phyloP scores from a whole-genome alignment of 371 early-diverging fungal species.

The Choanephora cucurbitarum region DNA sequence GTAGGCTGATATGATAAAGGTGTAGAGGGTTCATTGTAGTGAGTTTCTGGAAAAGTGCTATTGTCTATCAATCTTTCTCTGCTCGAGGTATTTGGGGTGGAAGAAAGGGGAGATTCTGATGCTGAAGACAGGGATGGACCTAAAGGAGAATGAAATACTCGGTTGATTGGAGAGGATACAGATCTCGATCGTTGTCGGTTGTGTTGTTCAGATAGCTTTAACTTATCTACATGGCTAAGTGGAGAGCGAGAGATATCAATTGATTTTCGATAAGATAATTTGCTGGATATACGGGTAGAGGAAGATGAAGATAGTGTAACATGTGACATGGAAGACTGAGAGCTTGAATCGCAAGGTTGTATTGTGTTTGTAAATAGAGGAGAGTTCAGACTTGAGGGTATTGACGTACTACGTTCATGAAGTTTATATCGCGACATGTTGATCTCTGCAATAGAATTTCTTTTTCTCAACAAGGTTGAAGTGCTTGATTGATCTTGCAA shows the following conservation, averaged over 20 bases:
- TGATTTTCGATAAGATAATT: slow-evolving; percentile 10
- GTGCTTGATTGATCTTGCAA: slow-evolving; percentile 16
- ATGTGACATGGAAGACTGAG: slow-evolving; percentile 17
- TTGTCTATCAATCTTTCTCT: background rate
- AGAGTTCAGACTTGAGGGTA: background rate
- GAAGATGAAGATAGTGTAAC: slow-evolving; percentile 19
- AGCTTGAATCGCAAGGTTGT: slow-evolving; percentile 4
- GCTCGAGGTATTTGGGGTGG: background rate
- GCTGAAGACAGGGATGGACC: background rate
- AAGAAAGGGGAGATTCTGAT: background rate
- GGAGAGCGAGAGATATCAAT: slow-evolving; percentile 18
- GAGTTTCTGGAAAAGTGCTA: background rate
- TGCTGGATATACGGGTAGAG: background rate
- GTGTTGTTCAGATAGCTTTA: slow-evolving; percentile 1
- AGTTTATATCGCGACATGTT: background rate
- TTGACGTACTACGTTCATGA: background rate
- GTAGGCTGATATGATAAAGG: background rate
- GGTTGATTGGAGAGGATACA: slow-evolving; percentile 23
- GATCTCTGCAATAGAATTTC: slow-evolving; percentile 22
- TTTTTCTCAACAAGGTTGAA: slow-evolving; percentile 20
- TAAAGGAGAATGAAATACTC: slow-evolving; percentile 5
- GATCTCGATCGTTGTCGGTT: slow-evolving; percentile 15
- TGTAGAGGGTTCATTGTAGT: background rate
- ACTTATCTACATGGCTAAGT: slow-evolving; percentile 13
- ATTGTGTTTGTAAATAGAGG: background rate